Evolutionary conservation across 305 asterid genomes (phyloP).

Genomic region (Petunia hybrid): DNA sequence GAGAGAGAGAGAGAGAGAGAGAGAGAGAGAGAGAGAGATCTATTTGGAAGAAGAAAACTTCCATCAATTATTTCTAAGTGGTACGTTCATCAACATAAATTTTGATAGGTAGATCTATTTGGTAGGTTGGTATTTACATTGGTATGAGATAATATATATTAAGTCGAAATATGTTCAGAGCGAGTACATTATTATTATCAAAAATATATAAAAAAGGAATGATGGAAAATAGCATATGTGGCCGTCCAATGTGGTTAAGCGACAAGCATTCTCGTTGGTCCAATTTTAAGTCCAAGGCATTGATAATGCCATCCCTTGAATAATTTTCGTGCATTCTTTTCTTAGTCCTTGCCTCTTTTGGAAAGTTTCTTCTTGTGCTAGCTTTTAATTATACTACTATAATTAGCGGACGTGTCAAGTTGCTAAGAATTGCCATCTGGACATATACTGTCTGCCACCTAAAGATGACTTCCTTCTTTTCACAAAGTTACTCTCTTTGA

Average conservation of each 20-base stretch:
- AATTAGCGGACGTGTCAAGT: conserved; percentile 16
- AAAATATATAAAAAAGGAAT: no score
- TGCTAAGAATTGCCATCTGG: not conserved
- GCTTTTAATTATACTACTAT: conserved; percentile 11
- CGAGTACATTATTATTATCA: no score
- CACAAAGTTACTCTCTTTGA: conserved; percentile 12
- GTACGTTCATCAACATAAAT: no score
- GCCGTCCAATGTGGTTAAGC: conserved; percentile 6
- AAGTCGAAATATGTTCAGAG: no score
- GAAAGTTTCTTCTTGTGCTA: conserved; percentile 28
- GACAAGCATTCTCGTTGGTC: not conserved
- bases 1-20: no score
- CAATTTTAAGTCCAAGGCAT: conserved; percentile 23
- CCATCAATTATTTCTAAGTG: no score
- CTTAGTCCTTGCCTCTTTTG: conserved; percentile 35
- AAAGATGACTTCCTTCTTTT: not conserved
- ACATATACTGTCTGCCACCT: conserved; percentile 40
- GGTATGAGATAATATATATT: no score
- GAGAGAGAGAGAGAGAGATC: no score
- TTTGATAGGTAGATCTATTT: no score
- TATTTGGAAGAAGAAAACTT: no score
- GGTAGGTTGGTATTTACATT: no score
- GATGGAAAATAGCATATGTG: not conserved
- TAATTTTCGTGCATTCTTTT: conserved; percentile 25
- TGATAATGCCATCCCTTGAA: conserved; percentile 33